Base-by-base conservation (phyloP, 176 grass and related monocot species). In the Oryza nivara region DNA sequence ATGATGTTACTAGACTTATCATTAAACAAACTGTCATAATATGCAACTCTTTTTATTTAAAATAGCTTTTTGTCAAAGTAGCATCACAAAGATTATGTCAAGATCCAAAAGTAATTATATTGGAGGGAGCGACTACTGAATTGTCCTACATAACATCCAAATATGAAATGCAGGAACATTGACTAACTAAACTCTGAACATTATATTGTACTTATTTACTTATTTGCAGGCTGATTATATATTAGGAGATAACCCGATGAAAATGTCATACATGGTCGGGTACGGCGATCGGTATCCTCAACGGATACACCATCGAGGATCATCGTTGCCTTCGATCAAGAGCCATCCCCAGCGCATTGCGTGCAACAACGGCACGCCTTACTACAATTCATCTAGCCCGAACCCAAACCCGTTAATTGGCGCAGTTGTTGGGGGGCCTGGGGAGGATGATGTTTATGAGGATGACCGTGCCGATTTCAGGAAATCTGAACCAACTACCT, bases 221-320 rank as follows among this genome's bases (percentile, higher is more conserved):
- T 28, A 43, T 34, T 19, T 83, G 30, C 80, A 98, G 96, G 54
- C 94, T 48, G 96, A 98, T 65, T 98, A 98, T 48, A 63, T 98
- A 8, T 48, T 98, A 34, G 96, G 96, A 70, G 89, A 95, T 71
- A 98, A 98, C 11, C 96, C 93, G 23, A 94, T 94, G 91, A 92
- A 94, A 15, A 91, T 94, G 96, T 98, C 96, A 8, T 98, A 95
- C 82, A 98, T 98, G 96, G 84, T 98, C 2, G 96, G 96, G 10
- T 98, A 98, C 9, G 91, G 96, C 13, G 76, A 86, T 13, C 74
- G 78, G 6, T 95, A 95, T 69, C 93, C 96, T 16, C 88, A 91
- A 41, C 73, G 89, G 81, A 98, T 98, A 75, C 96, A 98, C 68
- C 96, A 98, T 69, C 91, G 96, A 9, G 96, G 73, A 12, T 98